Base-by-base conservation (phyloP, 2,329 filamentous ascomycete genomes). In the Magnaporthiopsis poae region DNA sequence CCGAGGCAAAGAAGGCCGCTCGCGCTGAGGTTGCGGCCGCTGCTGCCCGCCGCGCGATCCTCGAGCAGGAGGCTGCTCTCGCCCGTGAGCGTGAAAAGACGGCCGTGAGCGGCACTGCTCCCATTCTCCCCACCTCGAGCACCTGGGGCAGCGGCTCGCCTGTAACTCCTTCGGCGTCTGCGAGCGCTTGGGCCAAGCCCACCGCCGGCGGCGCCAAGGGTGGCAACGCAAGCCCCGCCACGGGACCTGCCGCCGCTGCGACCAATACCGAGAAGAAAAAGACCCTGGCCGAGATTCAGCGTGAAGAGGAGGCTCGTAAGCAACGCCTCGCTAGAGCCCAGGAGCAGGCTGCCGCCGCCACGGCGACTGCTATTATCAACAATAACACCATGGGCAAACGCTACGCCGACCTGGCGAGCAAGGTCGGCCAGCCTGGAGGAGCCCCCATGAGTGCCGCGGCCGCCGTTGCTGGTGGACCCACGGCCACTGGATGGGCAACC, bases 271-370 rank as follows among this genome's bases (percentile, higher is more conserved):
- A 75, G 74, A 75, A 80, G 79, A 95, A 96, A 82, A 97, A 97
- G 84, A 96, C 92, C 0, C 82, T 98, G 61, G 91, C 92, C 31
- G 94, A 98, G 71, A 98, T 99, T 68, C 95, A 98, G 76, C 93
- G 93, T 69, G 95, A 99, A 78, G 95, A 99, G 74, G 95, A 98
- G 75, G 84, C 85, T 25, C 88, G 91, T 70, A 99, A 99, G 83
- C 88, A 90, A 72, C 65, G 65, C n/a, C 11, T 63, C 13, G 61
- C 61, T 29, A 91, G 90, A 75, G 85, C 87, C 1, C 81, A 78
- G 70, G 81, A 86, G 63, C 72, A 76, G 8, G 78, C 82, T 2
- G 74, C 76, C 31, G 76, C 81, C 13, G 78, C 82, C 29, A 75
- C 80, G 25, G 77, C 82, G 60, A 76, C 82, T 12, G 5, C 67